Base-by-base conservation (phyloP, 495 filamentous ascomycete genomes). In the Xylaria venustula region DNA sequence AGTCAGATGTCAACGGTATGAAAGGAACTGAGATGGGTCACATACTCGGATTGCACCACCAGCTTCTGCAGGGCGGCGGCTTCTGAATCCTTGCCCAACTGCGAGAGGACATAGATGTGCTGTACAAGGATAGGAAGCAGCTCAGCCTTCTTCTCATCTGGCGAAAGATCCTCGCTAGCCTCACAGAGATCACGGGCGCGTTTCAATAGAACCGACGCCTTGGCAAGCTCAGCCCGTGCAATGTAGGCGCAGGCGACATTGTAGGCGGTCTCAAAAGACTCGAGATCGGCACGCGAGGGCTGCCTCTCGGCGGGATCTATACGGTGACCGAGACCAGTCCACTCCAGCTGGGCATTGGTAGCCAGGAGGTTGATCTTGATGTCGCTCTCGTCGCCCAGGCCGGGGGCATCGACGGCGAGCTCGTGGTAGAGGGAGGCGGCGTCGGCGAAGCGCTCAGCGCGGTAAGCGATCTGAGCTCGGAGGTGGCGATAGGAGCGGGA, bases 191-290 rank as follows among this genome's bases (percentile, higher is more conserved):
- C 90, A 86, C 86, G 88, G 9, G 95, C 89, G 54, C 91, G 84
- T 76, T 90, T 92, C 34, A 99, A 76, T 45, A 98, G 79, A 17
- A 96, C 73, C 54, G 89, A 85, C 4, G 85, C 91, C 67, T 92
- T 86, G 19, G 71, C 76, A 50, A 93, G 83, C 63, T 92, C 90
- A 11, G 88, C 90, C 60, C 87, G 81, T 9, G 91, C 91, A 68
- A 98, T 89, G 70, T 87, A 88, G 44, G 83, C 83, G 71, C 93
- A 98, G 22, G 93, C 95, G 7, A 88, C 87, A 77, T 98, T 98
- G 75, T 93, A 98, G 0, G 91, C 84, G 4, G 89, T 95, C 74
- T 98, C 94, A 65, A 98, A 98, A 3, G 88, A 87, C 68, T 97
- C 91, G 46, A 96, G 73, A 67, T 96, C 91, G 57, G 92, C 90